Base-by-base conservation (phyloP, 2,329 filamentous ascomycete species). In the Epichloe hybrida region DNA sequence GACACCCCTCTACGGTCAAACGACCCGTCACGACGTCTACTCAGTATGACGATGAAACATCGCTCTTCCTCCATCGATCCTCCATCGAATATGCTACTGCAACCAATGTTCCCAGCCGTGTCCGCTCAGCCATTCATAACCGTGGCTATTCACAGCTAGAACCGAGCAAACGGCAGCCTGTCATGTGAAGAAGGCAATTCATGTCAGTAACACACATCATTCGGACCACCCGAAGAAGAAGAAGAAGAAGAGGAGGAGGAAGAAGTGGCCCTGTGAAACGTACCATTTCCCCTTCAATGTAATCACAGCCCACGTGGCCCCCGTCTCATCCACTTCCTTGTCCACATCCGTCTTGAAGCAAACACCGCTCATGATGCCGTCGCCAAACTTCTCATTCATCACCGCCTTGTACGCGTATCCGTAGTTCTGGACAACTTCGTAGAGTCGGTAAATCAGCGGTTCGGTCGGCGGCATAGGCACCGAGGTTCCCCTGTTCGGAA, bases 321-420 rank as follows among this genome's bases (percentile, higher is more conserved):
- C 90, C 60, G 86, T 79, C 54, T 85, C 81, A 65, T 96, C 91
- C 1, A 83, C 82, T 77, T 97, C 91, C 77, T 94, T 95, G 66
- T 96, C 88, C 2, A 97, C 86, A 63, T 88, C 88, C 0, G 88
- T 95, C 49, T 81, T 86, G 67, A 95, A 96, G 15, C 82, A 81
- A 62, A 96, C 95, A 1, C 90, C 91, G 64, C 88, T 95, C 91
- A 97, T 96, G 63, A 97, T 97, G 1, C 91, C 91, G 64, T 90
- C 86, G 0, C 86, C 86, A 63, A 88, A 89, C 75, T 96, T 96
- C 77, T 97, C 91, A 59, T 97, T 96, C 67, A 96, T 66, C 4
- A 97, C 79, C 0, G 89, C 90, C 76, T 96, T 96, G 71, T 94
- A 96, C 1, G 90, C 87, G 66, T 95, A 94, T 1, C 91, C 91